Percentiles rank a stretch among this genome's conserved stretches.
These are phyloP conservation scores for Butyriboletus loyo DNA, from an alignment of 768 basidiomycete genomes.

Conservation along the genomic window DNA sequence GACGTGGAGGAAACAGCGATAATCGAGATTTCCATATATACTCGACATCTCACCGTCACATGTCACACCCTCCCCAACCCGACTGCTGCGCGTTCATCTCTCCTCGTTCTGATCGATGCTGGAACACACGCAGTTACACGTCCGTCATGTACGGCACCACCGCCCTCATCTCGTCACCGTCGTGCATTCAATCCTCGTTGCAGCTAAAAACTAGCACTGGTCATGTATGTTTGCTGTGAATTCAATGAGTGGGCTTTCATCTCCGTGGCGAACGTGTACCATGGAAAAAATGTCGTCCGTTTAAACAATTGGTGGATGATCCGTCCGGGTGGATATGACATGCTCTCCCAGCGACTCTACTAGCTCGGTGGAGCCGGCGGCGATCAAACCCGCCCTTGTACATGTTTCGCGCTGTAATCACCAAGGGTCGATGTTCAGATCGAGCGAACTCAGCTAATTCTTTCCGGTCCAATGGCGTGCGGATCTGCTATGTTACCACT, in stretches of 20 bases:
- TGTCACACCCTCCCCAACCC: constrained; percentile 9
- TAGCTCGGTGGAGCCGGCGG: not conserved
- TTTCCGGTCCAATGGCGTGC: not conserved
- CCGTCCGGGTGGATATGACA: constrained; percentile 22
- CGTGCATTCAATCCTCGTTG: not conserved
- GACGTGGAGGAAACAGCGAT: constrained; percentile 24
- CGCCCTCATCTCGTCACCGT: not conserved
- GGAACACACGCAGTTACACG: not conserved
- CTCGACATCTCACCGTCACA: constrained; percentile 13
- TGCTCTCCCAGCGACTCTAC: not conserved
- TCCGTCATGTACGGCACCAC: not conserved
- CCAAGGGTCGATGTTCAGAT: too few species aligned
- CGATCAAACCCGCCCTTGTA: not conserved
- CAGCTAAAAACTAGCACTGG: not conserved
- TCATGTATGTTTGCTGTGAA: not conserved
- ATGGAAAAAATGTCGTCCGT: not conserved
- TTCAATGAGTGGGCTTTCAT: constrained; percentile 11
- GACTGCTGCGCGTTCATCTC: too few species aligned
- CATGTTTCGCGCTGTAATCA: constrained; percentile 6
- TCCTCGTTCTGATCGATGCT: not conserved
- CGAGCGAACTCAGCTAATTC: too few species aligned
- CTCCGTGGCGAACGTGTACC: constrained; percentile 3
- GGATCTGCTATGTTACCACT: not conserved
- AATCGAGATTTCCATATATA: constrained; percentile 38
- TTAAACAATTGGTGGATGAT: constrained; percentile 4